phyloP scores from a whole-genome alignment of 1,284 basidiomycete species.

The Vanrija sp. region DNA sequence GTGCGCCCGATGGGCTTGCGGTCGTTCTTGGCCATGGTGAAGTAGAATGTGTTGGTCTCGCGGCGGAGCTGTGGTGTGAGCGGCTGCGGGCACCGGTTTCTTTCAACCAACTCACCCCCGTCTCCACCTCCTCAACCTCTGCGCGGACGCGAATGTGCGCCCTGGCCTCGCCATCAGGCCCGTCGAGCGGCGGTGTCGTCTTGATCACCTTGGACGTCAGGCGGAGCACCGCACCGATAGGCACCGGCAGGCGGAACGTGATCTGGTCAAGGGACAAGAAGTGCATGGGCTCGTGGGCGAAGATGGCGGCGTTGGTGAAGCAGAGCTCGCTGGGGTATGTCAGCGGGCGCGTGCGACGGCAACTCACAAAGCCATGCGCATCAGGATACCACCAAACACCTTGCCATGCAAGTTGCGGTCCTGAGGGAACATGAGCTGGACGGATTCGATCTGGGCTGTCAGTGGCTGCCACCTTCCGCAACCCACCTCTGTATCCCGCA shows the following conservation, averaged over 20 bases:
- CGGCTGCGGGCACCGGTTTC: no score
- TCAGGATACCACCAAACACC: conserved; percentile 66
- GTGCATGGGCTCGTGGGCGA: conserved; percentile 63
- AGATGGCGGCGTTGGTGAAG: conserved; percentile 66
- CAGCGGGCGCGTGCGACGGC: not conserved
- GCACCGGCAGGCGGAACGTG: conserved; percentile 71
- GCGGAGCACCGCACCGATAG: conserved; percentile 72
- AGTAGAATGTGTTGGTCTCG: conserved; percentile 53
- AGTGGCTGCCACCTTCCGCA: not conserved
- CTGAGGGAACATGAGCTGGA: conserved; percentile 71
- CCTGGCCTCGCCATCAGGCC: conserved; percentile 32
- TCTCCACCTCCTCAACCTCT: conserved; percentile 68
- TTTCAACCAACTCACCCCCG: conserved; percentile 54
- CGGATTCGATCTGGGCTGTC: conserved; percentile 18
- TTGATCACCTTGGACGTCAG: conserved; percentile 61
- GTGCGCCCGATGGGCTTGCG: conserved; percentile 52
- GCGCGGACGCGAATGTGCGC: conserved; percentile 70
- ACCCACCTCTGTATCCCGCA: conserved; percentile 43
- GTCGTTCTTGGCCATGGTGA: conserved; percentile 45
- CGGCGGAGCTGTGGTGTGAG: conserved; percentile 26
- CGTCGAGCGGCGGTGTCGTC: conserved; percentile 34
- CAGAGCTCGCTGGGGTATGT: conserved; percentile 56
- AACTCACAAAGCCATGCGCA: conserved; percentile 54
- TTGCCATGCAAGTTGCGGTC: conserved; percentile 79
- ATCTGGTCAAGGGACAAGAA: conserved; percentile 76